Base-by-base conservation (phyloP, 768 basidiomycete genomes). In the Auricularia sp. region DNA sequence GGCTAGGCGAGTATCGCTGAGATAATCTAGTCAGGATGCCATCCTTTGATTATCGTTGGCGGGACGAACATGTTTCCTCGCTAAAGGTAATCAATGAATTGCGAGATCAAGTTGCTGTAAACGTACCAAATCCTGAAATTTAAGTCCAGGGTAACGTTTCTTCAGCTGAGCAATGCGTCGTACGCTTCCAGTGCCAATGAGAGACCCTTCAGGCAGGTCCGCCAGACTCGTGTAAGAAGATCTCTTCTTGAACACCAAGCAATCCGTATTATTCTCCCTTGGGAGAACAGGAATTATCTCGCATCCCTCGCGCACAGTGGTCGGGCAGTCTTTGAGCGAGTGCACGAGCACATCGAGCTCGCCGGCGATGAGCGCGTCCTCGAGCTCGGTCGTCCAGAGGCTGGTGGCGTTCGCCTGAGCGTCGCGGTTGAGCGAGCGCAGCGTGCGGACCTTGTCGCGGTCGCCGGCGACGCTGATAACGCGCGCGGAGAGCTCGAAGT, bases 321-420 rank as follows among this genome's bases (percentile, higher is more conserved):
- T 98, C 3, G 96, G 96, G 36, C 98, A 85, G 73, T 98, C 97
- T 74, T 99, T 99, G 69, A 92, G 79, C 42, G 83, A 86, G 76
- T 99, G 96, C 21, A 98, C 86, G 70, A 99, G 84, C 81, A 98
- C 86, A 73, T 99, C 97, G 61, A 95, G 88, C 12, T 80, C 77
- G 36, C 81, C 77, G 54, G 86, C 80, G 63, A 84, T 80, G 66
- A 99, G 77, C 54, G 86, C 87, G 21, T 90, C 88, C 73, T 99
- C 97, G 63, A 99, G 85, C 70, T 98, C 96, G 70, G 93, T 91
- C 43, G 97, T 99, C 97, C 97, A 99, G 35, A 98, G 75, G 0
- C 90, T 83, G 72, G 92, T 93, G n/a, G 91, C 93, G 44, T 35
- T 59, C 23, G 56, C 23, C 12, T 23, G 14, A 2, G 56, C 29